phyloP scores from a whole-genome alignment of 2,329 filamentous ascomycete species.

The Nemania sp. region DNA sequence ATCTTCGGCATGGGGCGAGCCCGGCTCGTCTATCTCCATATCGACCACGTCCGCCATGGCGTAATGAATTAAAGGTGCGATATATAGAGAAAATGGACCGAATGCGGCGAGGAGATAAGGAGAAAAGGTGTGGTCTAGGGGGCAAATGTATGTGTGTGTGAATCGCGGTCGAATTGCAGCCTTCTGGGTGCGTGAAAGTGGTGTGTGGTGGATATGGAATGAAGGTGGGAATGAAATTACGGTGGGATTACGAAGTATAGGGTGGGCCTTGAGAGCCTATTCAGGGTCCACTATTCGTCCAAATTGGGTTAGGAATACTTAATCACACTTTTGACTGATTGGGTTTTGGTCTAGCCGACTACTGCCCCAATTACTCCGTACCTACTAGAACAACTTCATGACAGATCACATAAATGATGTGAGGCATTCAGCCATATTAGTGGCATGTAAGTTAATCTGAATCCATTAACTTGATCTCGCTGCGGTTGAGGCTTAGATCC shows the following conservation, averaged over 20 bases:
- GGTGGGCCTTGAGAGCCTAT: not conserved
- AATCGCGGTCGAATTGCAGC: not conserved
- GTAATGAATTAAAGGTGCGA: not conserved
- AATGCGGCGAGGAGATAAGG: too few species aligned
- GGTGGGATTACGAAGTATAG: not conserved
- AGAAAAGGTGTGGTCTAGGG: not conserved
- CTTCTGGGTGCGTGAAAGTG: not conserved
- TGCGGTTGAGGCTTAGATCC: too few species aligned
- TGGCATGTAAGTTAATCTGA: too few species aligned
- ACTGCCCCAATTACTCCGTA: too few species aligned
- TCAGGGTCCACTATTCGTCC: too few species aligned
- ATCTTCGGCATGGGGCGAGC: constrained; percentile 38
- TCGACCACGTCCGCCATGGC: constrained; percentile 58
- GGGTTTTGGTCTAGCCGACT: too few species aligned
- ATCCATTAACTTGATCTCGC: too few species aligned
- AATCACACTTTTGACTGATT: too few species aligned
- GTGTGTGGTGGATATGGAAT: not conserved
- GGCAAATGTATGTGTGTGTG: not conserved
- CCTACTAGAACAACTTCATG: too few species aligned
- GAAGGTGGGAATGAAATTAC: not conserved
- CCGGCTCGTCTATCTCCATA: constrained; percentile 62
- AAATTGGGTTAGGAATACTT: too few species aligned
- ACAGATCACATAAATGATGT: too few species aligned
- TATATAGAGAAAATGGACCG: not conserved
- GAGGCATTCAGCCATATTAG: too few species aligned